Base-by-base conservation (phyloP, 805 yeast genomes). In the Clavispora santaluciae region DNA sequence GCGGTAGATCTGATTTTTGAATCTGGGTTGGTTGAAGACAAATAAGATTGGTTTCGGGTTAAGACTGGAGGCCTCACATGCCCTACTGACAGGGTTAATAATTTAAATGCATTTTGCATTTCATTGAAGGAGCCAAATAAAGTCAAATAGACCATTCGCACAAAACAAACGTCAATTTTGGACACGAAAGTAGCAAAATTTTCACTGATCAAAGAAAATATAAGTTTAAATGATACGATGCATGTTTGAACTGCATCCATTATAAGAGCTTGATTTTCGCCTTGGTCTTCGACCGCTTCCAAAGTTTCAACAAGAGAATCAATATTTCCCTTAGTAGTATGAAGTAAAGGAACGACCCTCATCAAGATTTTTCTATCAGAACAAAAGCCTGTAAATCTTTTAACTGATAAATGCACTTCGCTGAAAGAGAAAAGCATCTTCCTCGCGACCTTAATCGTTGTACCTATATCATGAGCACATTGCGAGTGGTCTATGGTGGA, bases 101-200 rank as follows among this genome's bases (percentile, higher is more conserved):
- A 54, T 37, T 62, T 67, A 70, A 81, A 81, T 0, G 89, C 85
- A 56, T 85, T 85, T 49, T 70, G 72, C 38, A 85, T 63, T 57
- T 85, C 93, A 41, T 75, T 73, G 45, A 83, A 75, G 0, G 86
- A 73, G 24, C 86, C 83, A 52, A 74, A 75, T 7, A 81, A 51
- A 7, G 51, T 44, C 24, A 50, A 42, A 12, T 46, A 43, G 4
- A 49, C 46, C 49, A 50, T 45, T 12, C 53, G 64, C 9, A 83
- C 69, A 52, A 80, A 81, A 45, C 84, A 75, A 12, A 81, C 68
- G 55, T 84, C 90, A 29, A 78, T 73, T 33, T 71, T 74, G 28
- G 68, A 70, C n/a, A 79, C 73, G 50, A 81, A 74, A 0, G 66
- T 48, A 0, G 62, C 53, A 36, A 77, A 65, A 51, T 77, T 72